Conservation (phyloP, 2,329 filamentous ascomycete species). For the Xylariales sp. region DNA sequence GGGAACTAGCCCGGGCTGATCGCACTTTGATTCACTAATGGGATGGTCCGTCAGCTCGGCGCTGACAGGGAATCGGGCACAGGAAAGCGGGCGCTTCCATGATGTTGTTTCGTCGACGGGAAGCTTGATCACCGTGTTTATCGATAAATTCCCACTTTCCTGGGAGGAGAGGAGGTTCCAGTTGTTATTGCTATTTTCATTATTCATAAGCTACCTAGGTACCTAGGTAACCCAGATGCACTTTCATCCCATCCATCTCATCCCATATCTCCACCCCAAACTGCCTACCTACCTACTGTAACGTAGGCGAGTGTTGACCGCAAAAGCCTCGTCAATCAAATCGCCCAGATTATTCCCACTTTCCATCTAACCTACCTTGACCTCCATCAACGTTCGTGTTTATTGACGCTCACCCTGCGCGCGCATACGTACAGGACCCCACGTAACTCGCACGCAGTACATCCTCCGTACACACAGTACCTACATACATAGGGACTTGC, state of each 20-base stretch:
- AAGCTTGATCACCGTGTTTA: too few species aligned
- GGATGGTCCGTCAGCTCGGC: neutral
- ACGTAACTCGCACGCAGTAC: too few species aligned
- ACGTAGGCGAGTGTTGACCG: slow-evolving; percentile 3
- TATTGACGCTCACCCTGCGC: neutral
- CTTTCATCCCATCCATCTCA: neutral
- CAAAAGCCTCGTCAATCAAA: slow-evolving; percentile 10
- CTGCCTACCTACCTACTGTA: neutral
- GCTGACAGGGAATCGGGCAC: neutral
- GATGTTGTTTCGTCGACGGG: neutral
- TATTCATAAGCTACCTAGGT: neutral
- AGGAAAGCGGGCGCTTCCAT: neutral
- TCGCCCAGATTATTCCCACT: slow-evolving; percentile 5
- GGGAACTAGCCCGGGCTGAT: too few species aligned
- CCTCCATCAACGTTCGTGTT: slow-evolving; percentile 4
- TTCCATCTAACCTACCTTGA: slow-evolving; percentile 1
- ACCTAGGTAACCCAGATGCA: neutral
- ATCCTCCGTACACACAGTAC: too few species aligned
- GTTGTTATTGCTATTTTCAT: neutral
- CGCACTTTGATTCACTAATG: too few species aligned
- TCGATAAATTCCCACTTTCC: slow-evolving; percentile 1
- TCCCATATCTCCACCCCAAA: neutral
- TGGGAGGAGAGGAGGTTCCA: neutral
- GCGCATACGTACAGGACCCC: slow-evolving; percentile 5
- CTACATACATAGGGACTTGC: too few species aligned